Evolutionary conservation across 2,329 filamentous ascomycete species (phyloP), one percentile per base, ranked within the genome.

Genomic region (Claviceps paspali): DNA sequence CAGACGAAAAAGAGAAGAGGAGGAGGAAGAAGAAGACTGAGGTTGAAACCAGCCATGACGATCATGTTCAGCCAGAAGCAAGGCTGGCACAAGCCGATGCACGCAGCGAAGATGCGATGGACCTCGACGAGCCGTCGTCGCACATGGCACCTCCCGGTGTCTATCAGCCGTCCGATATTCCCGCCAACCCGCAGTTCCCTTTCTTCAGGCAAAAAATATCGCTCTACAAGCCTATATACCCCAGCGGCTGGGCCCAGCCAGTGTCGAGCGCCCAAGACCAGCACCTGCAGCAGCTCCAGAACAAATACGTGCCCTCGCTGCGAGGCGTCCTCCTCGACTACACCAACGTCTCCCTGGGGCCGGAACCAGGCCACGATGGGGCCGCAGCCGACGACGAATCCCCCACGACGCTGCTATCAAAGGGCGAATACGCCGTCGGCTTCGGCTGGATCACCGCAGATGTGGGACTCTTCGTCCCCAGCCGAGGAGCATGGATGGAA

Each of bases 401-500:
- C 17, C 58, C 62, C 0, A 60, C 68, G 18, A 54, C 63, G 11
- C 53, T 67, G 41, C 53, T 67, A 33, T 71, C 71, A 5, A 62
- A 82, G 29, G 77, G 83, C 59, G 91, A 96, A 59, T 92, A 87
- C 52, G 84, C 82, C 6, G 83, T 85, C 18, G 79, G 79, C 17
- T 95, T 82, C 52, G 74, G 83, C 33, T 96, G 88, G 79, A 72
- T 93, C 17, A 94, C 85, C 0, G 85, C 81, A 1, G 85, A 92
- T 17, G 81, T 94, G 43, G 67, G 92, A 31, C 63, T 96, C 14
- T 92, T 94, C 54, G 72, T 80, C 23, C 88, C 91, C 0, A 65
- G 69, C 37, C 72, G 73, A 32, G 82, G 83, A 26, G 74, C 77
- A 7, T 76, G 71, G 58, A 70, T 96, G 52, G 79, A 87, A 46